Conservation (phyloP, 805 yeast genomes). For the Schizosaccharomyces osmophilus region DNA sequence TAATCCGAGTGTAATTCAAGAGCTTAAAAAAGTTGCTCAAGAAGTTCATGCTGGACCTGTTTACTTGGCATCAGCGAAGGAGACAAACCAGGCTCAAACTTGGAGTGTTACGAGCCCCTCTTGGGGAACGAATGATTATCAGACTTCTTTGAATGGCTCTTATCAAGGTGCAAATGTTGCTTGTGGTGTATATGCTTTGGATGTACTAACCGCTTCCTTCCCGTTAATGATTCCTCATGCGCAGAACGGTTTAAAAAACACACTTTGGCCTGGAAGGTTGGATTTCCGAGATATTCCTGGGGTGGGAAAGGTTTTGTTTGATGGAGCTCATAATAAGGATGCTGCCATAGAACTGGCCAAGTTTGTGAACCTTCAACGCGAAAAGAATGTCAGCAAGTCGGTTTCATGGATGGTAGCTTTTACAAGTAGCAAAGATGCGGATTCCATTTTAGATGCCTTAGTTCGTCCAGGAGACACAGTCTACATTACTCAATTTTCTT, state of each 20-base stretch:
- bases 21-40: conserved; percentile 36
- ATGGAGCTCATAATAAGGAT: conserved; percentile 90
- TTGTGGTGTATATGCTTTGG: conserved; percentile 25
- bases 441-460: conserved; percentile 26
- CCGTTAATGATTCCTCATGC: not conserved
- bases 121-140: conserved; percentile 14
- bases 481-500: conserved; percentile 35
- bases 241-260: conserved; percentile 9
- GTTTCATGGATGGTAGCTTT: conserved; percentile 41
- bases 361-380: conserved; percentile 19
- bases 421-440: conserved; percentile 44
- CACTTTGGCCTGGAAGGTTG: conserved; percentile 97
- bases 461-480: conserved; percentile 30
- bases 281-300: conserved; percentile 70
- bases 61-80: conserved; percentile 28
- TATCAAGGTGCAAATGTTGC: conserved; percentile 77
- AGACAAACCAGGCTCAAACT: conserved; percentile 33
- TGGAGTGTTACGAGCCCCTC: conserved; percentile 10
- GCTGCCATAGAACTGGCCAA: conserved; percentile 54
- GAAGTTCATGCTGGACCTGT: conserved; percentile 24
- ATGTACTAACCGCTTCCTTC: not conserved
- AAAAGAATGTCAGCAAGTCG: conserved; percentile 14
- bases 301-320: conserved; percentile 52
- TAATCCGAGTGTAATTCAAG: conserved; percentile 24
- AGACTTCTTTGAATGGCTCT: conserved; percentile 56